phyloP scores from a whole-genome alignment of 2,329 filamentous ascomycete genomes.

The Ophiosphaerella herpotricha region DNA sequence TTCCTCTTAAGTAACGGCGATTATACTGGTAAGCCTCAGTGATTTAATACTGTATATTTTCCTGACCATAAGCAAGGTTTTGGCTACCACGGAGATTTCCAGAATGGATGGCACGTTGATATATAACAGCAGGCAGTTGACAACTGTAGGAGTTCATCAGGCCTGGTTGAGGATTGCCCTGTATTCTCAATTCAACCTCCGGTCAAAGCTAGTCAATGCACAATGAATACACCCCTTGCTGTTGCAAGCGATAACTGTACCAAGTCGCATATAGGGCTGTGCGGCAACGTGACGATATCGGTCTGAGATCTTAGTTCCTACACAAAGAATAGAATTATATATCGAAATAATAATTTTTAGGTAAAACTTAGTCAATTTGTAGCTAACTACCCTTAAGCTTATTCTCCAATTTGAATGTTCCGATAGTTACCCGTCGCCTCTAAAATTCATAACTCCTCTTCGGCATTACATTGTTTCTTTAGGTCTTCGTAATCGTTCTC shows the following conservation, averaged over 20 bases:
- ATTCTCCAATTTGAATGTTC: neutral
- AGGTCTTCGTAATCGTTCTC: no score
- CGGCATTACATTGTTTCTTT: no score
- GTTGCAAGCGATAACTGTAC: conserved; percentile 8
- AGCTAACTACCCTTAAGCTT: conserved; percentile 2
- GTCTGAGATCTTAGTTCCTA: conserved; percentile 1
- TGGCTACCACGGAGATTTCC: conserved; percentile 69
- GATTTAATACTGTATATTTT: conserved; percentile 2
- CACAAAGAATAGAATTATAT: conserved; percentile 3
- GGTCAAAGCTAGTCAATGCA: conserved; percentile 2
- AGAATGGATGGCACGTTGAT: conserved; percentile 67
- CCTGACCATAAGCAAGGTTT: conserved; percentile 26
- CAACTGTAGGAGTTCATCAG: conserved; percentile 63
- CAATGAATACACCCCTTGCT: neutral
- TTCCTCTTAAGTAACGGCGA: conserved; percentile 83
- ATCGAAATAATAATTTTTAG: neutral
- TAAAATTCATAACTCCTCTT: no score
- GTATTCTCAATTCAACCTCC: conserved; percentile 36
- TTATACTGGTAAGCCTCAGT: conserved; percentile 46
- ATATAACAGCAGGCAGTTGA: conserved; percentile 68
- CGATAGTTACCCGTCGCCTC: no score
- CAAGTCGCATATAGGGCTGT: conserved; percentile 2
- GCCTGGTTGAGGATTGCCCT: conserved; percentile 61
- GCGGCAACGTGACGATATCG: neutral
- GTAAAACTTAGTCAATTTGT: neutral